Evolutionary conservation across 108 stramenopile genomes (phyloP), one percentile per base, ranked within the genome.

Genomic region (Nitzschia inconspicua): DNA sequence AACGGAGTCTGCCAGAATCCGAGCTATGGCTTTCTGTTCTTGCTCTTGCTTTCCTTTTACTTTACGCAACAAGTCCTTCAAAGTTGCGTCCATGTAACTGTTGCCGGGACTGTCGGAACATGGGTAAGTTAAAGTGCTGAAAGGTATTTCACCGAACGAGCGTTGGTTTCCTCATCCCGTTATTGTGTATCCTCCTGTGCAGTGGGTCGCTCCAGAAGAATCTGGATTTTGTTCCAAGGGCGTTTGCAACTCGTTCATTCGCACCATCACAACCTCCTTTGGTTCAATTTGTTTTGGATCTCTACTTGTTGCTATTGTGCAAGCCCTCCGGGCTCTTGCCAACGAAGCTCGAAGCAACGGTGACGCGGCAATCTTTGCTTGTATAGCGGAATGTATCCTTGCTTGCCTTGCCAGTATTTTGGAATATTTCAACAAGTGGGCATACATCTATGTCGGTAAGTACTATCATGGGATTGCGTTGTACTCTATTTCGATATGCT

Each of bases 221-320:
- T 65, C 66, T 7, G 63, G 66, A 0, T 79, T 78, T 68, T 91
- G 92, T 63, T 84, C 79, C 6, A 26, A 41, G 24, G 90, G 72
- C 1, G 72, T 95, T 19, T 72, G 54, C 41, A 75, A 76, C 37
- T 69, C 68, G 11, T 75, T 91, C 24, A 36, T 85, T 44, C 78
- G 88, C 30, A 65, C 91, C 34, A 67, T 83, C 27, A 93, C 94
- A 9, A 76, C 77, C 6, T 88, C 88, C 26, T 93, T 97, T 69
- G 96, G 96, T 13, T 77, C 74, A 36, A 95, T 97, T 70, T 94
- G 93, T 68, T 85, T 95, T 58, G 96, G 96, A 19, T 73, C 71
- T 1, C 72, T 97, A 0, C 41, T 97, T 16, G 89, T 92, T 4
- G 96, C 94, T 18, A 80, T 97, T 46, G 61, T 94, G 28, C 81